Conservation (phyloP, 306 rosid species). For the Corylus heterophylla region DNA sequence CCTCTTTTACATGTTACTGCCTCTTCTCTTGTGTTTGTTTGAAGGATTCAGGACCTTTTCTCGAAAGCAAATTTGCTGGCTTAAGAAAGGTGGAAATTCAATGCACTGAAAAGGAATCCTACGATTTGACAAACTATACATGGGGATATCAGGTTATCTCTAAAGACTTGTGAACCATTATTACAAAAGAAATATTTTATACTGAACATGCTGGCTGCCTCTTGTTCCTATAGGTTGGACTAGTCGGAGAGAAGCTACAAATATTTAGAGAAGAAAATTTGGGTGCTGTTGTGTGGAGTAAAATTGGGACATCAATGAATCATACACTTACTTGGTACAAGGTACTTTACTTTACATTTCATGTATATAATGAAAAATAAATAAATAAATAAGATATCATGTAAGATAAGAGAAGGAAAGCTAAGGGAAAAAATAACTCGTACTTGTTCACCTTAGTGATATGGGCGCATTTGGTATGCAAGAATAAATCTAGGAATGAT, state of each 20-base stretch:
- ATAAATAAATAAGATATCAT: no score
- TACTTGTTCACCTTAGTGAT: no score
- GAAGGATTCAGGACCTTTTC: slow-evolving; percentile 80
- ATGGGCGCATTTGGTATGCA: no score
- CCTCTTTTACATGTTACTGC: background rate
- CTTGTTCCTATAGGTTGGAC: slow-evolving; percentile 44
- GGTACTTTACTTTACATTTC: slow-evolving; percentile 29
- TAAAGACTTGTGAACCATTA: background rate
- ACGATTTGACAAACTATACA: slow-evolving; percentile 40
- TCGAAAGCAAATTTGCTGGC: slow-evolving; percentile 65
- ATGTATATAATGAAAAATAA: background rate
- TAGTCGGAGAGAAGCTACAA: slow-evolving; percentile 53
- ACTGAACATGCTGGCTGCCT: background rate
- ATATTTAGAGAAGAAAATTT: slow-evolving; percentile 42
- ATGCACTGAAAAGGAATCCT: slow-evolving; percentile 41
- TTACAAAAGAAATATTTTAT: background rate
- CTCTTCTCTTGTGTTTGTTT: background rate
- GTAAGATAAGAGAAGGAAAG: no score
- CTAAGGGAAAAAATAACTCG: no score
- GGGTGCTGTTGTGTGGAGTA: slow-evolving; percentile 41
- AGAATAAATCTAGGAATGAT: no score
- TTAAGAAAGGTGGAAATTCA: slow-evolving; percentile 51
- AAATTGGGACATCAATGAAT: slow-evolving; percentile 25
- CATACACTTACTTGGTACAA: slow-evolving; percentile 62
- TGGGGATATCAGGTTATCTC: slow-evolving; percentile 68